Evolutionary conservation across 169 alveolate species (phyloP), one percentile per base, ranked within the genome.

Genomic region (Cryptosporidium viatorum): DNA sequence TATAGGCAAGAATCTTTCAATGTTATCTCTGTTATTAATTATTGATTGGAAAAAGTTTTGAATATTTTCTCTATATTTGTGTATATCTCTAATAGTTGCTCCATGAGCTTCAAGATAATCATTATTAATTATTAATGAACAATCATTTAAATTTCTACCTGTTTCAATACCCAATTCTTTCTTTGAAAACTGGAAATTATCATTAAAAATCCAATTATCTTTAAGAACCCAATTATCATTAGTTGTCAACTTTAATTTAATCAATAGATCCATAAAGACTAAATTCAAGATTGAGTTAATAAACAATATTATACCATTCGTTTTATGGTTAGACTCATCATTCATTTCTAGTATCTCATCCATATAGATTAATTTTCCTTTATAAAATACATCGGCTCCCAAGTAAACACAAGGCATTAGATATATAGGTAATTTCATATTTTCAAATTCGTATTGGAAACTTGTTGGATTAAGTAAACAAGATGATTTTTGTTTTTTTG

Each of bases 371-470:
- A 52, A 18, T 33, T 39, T 65, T 16, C 48, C 41, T 18, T 62
- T 41, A 39, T 80, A 62, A 12, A 16, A 26, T 26, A 62, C 29
- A 48, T 80, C 89, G 3, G 50, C 80, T 59, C 80, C 75, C 31
- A 80, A 26, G 39, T 80, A 80, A 31, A 80, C 26, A 37, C 89
- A 80, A 14, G 89, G 89, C 65, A 80, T 80, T 33, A 80, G 16
- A 33, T 65, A 80, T 37, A 80, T 50, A 5, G 52, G 45, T 8
- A 18, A 7, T 2, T 58, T 31, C 4, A 8, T 43, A 39, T 26
- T 31, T 3, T 16, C 26, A 12, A 23, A 16, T 14, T 23, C 41
- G 21, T 48, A 48, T 23, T 12, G 48, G 12, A 3, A 41, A 41
- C 12, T 48, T 48, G 55, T 48, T 41, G n/a, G 31, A 26, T 2